Conservation (phyloP, 1,284 basidiomycete species). For the Leccinum fallax region DNA sequence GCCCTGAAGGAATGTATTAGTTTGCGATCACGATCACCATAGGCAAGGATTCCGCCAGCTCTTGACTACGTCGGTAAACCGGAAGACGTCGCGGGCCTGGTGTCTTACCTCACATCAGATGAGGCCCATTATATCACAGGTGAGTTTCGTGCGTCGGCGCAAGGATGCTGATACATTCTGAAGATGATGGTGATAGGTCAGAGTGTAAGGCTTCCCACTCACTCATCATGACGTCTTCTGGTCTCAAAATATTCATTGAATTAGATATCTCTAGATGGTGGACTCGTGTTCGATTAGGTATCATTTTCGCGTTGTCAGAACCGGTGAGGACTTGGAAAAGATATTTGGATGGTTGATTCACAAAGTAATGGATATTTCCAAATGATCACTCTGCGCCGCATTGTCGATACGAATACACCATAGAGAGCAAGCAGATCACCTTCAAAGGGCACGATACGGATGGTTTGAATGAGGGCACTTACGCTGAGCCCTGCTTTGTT, state of each 20-base stretch:
- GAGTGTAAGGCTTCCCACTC: constrained; percentile 4
- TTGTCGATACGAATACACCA: too few relatives aligned
- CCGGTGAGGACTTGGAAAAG: not conserved
- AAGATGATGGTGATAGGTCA: constrained; percentile 4
- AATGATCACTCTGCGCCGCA: too few relatives aligned
- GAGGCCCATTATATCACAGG: constrained; percentile 12
- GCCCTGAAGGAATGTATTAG: not conserved
- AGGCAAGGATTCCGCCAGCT: constrained; percentile 5
- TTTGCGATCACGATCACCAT: not conserved
- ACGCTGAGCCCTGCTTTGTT: too few relatives aligned
- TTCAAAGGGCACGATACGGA: too few relatives aligned
- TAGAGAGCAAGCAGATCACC: too few relatives aligned
- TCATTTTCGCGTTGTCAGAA: not conserved
- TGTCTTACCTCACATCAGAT: constrained; percentile 21
- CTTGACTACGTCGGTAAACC: constrained; percentile 20
- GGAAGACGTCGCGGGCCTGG: constrained; percentile 6
- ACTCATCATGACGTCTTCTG: not conserved
- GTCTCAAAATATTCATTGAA: not conserved
- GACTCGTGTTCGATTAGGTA: not conserved
- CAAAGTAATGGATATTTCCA: too few relatives aligned
- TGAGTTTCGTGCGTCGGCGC: not conserved
- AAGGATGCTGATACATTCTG: not conserved
- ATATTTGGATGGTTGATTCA: not conserved
- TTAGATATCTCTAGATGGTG: constrained; percentile 11
- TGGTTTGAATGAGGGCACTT: too few relatives aligned